Base-by-base conservation (phyloP, 768 basidiomycete genomes). In the Mycena leptocephala region DNA sequence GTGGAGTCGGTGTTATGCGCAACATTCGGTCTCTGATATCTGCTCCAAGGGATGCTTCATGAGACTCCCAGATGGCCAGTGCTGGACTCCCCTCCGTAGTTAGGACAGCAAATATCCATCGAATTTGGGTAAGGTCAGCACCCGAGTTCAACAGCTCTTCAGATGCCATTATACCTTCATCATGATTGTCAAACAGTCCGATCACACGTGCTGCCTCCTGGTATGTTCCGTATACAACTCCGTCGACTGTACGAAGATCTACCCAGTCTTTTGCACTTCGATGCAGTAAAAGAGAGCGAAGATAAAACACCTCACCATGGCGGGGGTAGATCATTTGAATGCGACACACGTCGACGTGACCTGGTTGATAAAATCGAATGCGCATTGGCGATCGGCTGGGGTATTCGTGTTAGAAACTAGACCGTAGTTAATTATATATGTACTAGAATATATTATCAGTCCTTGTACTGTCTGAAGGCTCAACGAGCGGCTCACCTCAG, bases 161-260 rank as follows among this genome's bases (percentile, higher is more conserved):
- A 65, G 28, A 65, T 46, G 64, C 46, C 64, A 65, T 48, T 7
- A 65, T 30, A 20, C 28, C 64, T 30, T 65, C 64, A 41, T 65
- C 13, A 9, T 28, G 43, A 35, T 65, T 35, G 18, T 65, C 64
- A 26, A 65, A 65, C 20, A 65, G 28, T 26, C 64, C 46, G 24
- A 65, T 65, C 8, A 46, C 32, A 7, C 30, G 64, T 18, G 64
- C 64, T 6, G 64, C 64, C n/a, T 65, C 64, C 32, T 65, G 43
- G 16, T 32, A 22, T 22, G 64, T 65, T 22, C 28, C 11, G 46
- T 51, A 65, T 7, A 33, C 26, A 28, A 65, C 24, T 2, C 41
- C 51, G 10, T 53, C 51, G 26, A 53, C 51, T 26, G 51, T 53
- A 10, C 26, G 51, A 11, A 26, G 24, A 28, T 53, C 51, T 10